Percentiles rank a stretch among this genome's conserved stretches.
phyloP scores from a whole-genome alignment of 2,329 filamentous ascomycete species.

The Graphiopsis chlorocephala region DNA sequence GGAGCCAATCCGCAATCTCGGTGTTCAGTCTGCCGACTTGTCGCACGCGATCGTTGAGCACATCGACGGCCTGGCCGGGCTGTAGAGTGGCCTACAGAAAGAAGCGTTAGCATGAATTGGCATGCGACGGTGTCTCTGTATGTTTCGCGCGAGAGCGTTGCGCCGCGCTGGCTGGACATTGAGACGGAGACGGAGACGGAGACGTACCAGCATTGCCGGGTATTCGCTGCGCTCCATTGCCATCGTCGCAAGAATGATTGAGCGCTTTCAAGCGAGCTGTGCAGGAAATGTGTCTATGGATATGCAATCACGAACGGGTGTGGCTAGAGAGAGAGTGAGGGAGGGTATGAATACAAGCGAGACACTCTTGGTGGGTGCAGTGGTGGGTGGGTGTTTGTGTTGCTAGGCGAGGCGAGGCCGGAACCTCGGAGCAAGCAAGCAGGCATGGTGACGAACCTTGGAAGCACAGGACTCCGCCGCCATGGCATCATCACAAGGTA shows the following conservation, averaged over 20 bases:
- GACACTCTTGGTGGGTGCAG: neutral
- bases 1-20: conserved; percentile 94
- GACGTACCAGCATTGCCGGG: conserved; percentile 87
- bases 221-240: conserved; percentile 82
- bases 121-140: neutral
- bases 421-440: neutral
- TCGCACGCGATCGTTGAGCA: conserved; percentile 83
- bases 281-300: neutral
- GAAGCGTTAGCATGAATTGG: neutral
- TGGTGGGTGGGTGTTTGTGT: conserved; percentile 4
- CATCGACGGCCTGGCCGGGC: conserved; percentile 74
- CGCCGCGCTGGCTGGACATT: conserved; percentile 6
- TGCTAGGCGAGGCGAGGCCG: neutral
- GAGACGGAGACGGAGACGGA: neutral
- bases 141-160: conserved; percentile 5
- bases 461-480: neutral
- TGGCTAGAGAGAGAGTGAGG: neutral
- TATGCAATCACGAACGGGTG: neutral
- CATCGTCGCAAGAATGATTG: conserved; percentile 9
- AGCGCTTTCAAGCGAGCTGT: conserved; percentile 4
- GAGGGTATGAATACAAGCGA: neutral
- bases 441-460: neutral
- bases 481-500: neutral
- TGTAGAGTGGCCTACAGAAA: conserved; percentile 69
- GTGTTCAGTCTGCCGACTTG: conserved; percentile 81